Conservation (phyloP, 768 basidiomycete species). For the Coprinopsis sp. region DNA sequence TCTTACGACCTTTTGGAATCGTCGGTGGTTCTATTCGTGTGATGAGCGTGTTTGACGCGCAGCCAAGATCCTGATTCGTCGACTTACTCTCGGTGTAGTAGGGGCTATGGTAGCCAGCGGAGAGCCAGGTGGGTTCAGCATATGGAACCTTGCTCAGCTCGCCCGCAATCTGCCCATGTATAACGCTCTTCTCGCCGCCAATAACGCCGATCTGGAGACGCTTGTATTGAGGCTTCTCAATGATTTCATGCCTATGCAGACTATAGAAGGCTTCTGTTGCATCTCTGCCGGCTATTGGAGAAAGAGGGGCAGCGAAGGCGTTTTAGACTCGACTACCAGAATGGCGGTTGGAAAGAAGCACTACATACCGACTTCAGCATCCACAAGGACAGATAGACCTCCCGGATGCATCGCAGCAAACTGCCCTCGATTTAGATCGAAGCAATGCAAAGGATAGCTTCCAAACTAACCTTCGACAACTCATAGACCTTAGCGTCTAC, state of each 20-base stretch:
- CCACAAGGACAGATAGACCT: constrained; percentile 70
- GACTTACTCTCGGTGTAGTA: constrained; percentile 69
- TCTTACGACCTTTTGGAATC: constrained; percentile 59
- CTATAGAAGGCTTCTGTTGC: constrained; percentile 89
- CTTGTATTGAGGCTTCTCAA: constrained; percentile 70
- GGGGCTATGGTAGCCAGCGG: constrained; percentile 64
- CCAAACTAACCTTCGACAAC: too few species aligned
- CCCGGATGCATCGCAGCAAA: constrained; percentile 88
- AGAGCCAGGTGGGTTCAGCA: constrained; percentile 82
- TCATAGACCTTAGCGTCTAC: constrained; percentile 85
- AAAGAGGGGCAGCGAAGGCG: background rate
- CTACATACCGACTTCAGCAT: constrained; percentile 69
- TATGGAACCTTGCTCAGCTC: constrained; percentile 80
- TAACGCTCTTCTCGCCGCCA: constrained; percentile 58
- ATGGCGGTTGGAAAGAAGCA: background rate
- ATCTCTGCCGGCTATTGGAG: constrained; percentile 72
- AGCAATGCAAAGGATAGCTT: too few species aligned
- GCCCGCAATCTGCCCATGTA: constrained; percentile 55
- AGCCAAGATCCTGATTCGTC: constrained; percentile 12
- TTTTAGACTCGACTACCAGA: background rate
- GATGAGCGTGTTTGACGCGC: background rate
- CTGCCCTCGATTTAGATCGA: too few species aligned
- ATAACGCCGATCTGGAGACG: constrained; percentile 75
- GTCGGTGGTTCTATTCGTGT: constrained; percentile 49
- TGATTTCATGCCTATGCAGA: constrained; percentile 85